These are phyloP conservation scores for Borealophlyctis nickersoniae DNA, from an alignment of 192 early-diverging fungal genomes.

Conservation along the genomic window DNA sequence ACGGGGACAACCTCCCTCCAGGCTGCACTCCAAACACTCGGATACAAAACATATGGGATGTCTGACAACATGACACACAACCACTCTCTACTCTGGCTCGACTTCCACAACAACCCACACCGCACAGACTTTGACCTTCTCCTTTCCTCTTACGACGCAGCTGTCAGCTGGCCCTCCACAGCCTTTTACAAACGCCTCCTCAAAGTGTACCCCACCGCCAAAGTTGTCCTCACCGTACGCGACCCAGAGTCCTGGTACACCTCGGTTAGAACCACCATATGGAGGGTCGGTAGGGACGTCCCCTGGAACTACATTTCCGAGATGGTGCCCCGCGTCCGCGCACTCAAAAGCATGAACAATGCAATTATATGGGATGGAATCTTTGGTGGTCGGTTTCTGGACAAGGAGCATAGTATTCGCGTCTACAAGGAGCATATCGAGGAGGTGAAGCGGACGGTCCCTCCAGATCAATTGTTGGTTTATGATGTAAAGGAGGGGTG, in stretches of 20 bases:
- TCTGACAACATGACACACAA: background rate
- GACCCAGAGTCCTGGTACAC: constrained; percentile 32
- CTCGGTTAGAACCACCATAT: constrained; percentile 1
- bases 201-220: constrained; percentile 26
- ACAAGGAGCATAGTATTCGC: constrained; percentile 16
- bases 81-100: background rate
- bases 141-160: background rate
- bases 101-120: background rate
- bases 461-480: constrained; percentile 26
- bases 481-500: constrained; percentile 28
- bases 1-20: constrained; percentile 20
- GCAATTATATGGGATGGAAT: constrained; percentile 12
- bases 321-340: background rate
- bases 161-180: constrained; percentile 1
- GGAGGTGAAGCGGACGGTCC: constrained; percentile 26
- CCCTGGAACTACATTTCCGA: background rate
- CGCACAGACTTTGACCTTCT: background rate
- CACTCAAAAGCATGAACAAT: background rate
- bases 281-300: too few species aligned
- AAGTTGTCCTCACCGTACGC: constrained; percentile 28
- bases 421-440: constrained; percentile 28
- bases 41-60: constrained; percentile 30
- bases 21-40: constrained; percentile 24
- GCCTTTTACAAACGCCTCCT: constrained; percentile 24
- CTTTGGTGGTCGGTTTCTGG: constrained; percentile 15